Percentiles rank a stretch among this genome's conserved stretches.
Evolutionary conservation across 805 yeast species (phyloP).

Genomic region (Jamesozyma piceae): DNA sequence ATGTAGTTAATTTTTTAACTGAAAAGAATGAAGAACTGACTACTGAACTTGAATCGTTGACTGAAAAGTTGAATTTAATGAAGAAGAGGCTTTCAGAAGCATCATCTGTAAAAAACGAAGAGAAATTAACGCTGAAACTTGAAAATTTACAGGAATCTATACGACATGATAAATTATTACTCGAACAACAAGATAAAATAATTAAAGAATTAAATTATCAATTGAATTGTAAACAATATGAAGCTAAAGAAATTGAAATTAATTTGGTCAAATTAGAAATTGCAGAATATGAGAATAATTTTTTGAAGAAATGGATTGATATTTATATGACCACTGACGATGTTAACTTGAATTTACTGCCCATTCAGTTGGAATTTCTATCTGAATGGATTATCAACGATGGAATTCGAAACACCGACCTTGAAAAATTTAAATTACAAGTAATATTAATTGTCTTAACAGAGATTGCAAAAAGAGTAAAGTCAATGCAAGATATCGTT

Average conservation of each 20-base stretch:
- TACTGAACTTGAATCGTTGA: conserved; percentile 29
- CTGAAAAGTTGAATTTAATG: conserved; percentile 35
- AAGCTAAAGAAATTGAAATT: background rate
- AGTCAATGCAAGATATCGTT: too few species aligned
- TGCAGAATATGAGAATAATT: conserved; percentile 3
- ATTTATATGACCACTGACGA: background rate
- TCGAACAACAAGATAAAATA: background rate
- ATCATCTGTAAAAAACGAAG: background rate
- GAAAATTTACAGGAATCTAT: background rate
- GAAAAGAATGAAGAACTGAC: conserved; percentile 31
- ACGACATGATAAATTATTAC: background rate
- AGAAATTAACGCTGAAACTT: background rate
- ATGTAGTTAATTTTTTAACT: conserved; percentile 31
- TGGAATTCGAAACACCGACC: background rate
- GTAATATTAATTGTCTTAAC: background rate
- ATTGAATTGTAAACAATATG: background rate
- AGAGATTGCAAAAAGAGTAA: background rate
- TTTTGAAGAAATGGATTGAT: conserved; percentile 2
- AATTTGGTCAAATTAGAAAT: conserved; percentile 1
- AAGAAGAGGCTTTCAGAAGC: background rate
- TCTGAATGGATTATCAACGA: background rate
- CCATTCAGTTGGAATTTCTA: background rate
- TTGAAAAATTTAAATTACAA: background rate
- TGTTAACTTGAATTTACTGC: background rate
- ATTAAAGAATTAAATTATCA: background rate